Conservation (phyloP, 2,329 filamentous ascomycete species). For the Clonostachys byssicola region DNA sequence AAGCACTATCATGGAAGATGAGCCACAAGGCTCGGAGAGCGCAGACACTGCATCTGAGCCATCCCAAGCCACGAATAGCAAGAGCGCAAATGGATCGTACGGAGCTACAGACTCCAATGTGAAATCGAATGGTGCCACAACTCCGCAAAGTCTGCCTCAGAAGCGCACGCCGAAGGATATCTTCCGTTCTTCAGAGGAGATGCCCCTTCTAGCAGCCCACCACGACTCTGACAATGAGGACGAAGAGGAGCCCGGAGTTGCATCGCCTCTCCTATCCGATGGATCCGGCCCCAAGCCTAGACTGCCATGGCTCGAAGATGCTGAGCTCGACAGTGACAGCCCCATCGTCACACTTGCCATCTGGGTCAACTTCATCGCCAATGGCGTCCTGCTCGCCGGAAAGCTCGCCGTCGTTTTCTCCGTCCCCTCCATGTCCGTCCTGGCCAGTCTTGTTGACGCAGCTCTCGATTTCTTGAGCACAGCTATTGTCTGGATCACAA, state of each 20-base stretch:
- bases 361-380: constrained; percentile 79
- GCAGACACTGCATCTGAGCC: neutral
- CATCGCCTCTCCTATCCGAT: constrained; percentile 3
- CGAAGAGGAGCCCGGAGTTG: constrained; percentile 29
- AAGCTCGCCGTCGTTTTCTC: constrained; percentile 76
- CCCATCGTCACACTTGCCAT: constrained; percentile 83
- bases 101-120: constrained; percentile 22
- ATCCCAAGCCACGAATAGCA: neutral
- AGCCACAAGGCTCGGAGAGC: constrained; percentile 22
- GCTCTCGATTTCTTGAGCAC: constrained; percentile 78
- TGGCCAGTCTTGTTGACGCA: constrained; percentile 76
- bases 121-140: constrained; percentile 8
- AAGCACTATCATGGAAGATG: constrained; percentile 71
- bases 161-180: constrained; percentile 83
- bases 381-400: constrained; percentile 67
- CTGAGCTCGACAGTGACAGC: constrained; percentile 65
- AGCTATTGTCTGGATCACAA: constrained; percentile 76
- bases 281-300: constrained; percentile 41
- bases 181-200: constrained; percentile 70
- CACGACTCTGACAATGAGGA: constrained; percentile 37
- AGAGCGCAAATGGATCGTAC: constrained; percentile 12
- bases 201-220: constrained; percentile 53
- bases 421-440: constrained; percentile 76
- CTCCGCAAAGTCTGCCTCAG: constrained; percentile 40
- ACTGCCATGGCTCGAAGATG: constrained; percentile 70